Evolutionary conservation across 495 filamentous ascomycete species (phyloP).

Genomic region (Aspergillus wentii): DNA sequence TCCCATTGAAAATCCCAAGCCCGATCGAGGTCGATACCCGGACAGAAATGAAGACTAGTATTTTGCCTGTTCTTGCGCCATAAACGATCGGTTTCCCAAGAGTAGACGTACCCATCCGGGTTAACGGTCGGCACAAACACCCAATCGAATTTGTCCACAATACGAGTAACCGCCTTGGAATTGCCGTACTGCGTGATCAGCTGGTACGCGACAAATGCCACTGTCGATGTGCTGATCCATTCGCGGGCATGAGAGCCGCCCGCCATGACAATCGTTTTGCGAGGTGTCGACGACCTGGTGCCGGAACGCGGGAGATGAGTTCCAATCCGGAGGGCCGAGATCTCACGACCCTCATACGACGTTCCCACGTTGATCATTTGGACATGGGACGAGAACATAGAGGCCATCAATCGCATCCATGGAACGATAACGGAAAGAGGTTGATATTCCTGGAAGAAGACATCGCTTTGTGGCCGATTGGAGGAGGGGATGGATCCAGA

Average conservation of each 20-base stretch:
- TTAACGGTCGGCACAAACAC: conserved; percentile 89
- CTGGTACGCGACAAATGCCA: conserved; percentile 88
- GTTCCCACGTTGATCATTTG: conserved; percentile 69
- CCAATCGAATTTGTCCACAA: conserved; percentile 79
- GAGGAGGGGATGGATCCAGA: conserved; percentile 27
- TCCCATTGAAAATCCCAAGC: conserved; percentile 84
- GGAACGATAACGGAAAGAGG: conserved; percentile 70
- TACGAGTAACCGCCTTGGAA: conserved; percentile 57
- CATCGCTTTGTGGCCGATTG: conserved; percentile 42
- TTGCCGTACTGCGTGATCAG: conserved; percentile 78
- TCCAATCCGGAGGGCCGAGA: conserved; percentile 78
- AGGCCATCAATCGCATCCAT: conserved; percentile 87
- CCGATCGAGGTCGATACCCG: conserved; percentile 84
- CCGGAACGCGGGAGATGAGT: conserved; percentile 40
- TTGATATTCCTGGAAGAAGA: conserved; percentile 89
- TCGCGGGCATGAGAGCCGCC: conserved; percentile 89
- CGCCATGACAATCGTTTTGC: conserved; percentile 76
- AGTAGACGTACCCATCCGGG: conserved; percentile 90
- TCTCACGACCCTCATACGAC: conserved; percentile 82
- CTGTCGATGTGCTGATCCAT: conserved; percentile 92
- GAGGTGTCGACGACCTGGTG: conserved; percentile 35
- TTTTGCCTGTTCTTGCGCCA: conserved; percentile 95
- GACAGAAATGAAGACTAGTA: conserved; percentile 78
- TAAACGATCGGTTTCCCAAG: conserved; percentile 84
- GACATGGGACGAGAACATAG: conserved; percentile 80